Evolutionary conservation across 2,329 filamentous ascomycete species (phyloP).

Genomic region (Cladobotryum mycophilum): DNA sequence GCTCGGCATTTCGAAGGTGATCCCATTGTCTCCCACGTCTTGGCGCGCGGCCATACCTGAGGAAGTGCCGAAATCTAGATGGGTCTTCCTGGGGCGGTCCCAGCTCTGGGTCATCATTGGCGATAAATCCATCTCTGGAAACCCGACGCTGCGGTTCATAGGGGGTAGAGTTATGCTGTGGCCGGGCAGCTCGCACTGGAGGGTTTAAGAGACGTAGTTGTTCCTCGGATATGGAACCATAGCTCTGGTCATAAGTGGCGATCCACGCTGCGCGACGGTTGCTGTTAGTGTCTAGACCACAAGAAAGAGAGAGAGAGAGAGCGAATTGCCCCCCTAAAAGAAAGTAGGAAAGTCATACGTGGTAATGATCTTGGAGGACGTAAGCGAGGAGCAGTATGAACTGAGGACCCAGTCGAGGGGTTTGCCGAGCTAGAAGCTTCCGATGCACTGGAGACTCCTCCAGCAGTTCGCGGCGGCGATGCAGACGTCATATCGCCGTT

Average conservation of each 20-base stretch:
- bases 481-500: slow-evolving; percentile 11
- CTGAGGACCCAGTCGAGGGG: slow-evolving; percentile 13
- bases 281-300: neutral
- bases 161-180: slow-evolving; percentile 38
- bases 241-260: slow-evolving; percentile 39
- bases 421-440: slow-evolving; percentile 7
- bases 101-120: slow-evolving; percentile 32
- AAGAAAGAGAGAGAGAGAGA: neutral
- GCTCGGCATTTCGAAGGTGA: slow-evolving; percentile 51
- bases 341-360: slow-evolving; percentile 16
- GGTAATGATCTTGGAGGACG: slow-evolving; percentile 25
- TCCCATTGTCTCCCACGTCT: slow-evolving; percentile 50
- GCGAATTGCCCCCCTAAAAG: neutral
- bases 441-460: slow-evolving; percentile 11
- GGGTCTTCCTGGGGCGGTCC: slow-evolving; percentile 28
- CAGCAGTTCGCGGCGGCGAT: slow-evolving; percentile 11
- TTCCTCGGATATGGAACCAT: slow-evolving; percentile 32
- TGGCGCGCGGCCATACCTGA: slow-evolving; percentile 42
- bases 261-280: slow-evolving; percentile 39
- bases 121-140: slow-evolving; percentile 43
- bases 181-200: slow-evolving; percentile 32
- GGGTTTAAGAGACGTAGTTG: slow-evolving; percentile 34
- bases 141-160: slow-evolving; percentile 35
- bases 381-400: slow-evolving; percentile 15
- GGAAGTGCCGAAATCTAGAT: slow-evolving; percentile 38